These are phyloP conservation scores for Dysphania ambrosioides DNA, from an alignment of 148 eudicot genomes.

Conservation along the genomic window DNA sequence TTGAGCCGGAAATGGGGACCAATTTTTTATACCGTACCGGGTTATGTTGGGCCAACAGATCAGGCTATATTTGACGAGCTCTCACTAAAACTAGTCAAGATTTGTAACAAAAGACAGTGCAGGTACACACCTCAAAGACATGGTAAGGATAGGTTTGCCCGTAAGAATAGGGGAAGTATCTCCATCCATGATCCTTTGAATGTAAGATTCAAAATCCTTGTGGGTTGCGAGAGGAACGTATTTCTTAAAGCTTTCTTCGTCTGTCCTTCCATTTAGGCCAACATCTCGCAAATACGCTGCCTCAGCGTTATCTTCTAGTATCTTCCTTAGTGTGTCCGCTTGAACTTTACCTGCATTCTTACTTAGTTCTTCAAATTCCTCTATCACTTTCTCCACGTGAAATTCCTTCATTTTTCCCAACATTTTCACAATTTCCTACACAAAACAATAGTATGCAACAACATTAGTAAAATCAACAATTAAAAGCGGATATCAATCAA, in stretches of 20 bases:
- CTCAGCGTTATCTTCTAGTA: slow-evolving; percentile 33
- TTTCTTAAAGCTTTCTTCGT: slow-evolving; percentile 55
- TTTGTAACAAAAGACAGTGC: too few relatives aligned
- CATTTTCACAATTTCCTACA: slow-evolving; percentile 18
- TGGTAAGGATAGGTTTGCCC: slow-evolving; percentile 59
- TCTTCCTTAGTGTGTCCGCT: slow-evolving; percentile 37
- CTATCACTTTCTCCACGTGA: slow-evolving; percentile 27
- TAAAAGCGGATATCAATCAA: too few relatives aligned
- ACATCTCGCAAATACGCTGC: slow-evolving; percentile 34
- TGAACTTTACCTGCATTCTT: slow-evolving; percentile 39
- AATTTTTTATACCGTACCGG: too few relatives aligned
- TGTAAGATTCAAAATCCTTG: slow-evolving; percentile 65
- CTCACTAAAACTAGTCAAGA: too few relatives aligned
- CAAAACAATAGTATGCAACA: background rate
- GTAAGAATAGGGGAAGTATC: slow-evolving; percentile 63
- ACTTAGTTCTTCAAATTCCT: slow-evolving; percentile 40
- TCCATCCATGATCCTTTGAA: slow-evolving; percentile 66
- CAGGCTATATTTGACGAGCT: too few relatives aligned
- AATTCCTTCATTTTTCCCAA: slow-evolving; percentile 35
- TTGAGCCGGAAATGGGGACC: too few relatives aligned
- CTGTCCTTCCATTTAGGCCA: slow-evolving; percentile 46
- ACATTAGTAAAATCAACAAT: too few relatives aligned
- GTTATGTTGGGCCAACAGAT: too few relatives aligned
- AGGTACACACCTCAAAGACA: slow-evolving; percentile 81
- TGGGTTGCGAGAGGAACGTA: slow-evolving; percentile 72